phyloP scores from a whole-genome alignment of 2,329 filamentous ascomycete species.

The Alternaria panax region DNA sequence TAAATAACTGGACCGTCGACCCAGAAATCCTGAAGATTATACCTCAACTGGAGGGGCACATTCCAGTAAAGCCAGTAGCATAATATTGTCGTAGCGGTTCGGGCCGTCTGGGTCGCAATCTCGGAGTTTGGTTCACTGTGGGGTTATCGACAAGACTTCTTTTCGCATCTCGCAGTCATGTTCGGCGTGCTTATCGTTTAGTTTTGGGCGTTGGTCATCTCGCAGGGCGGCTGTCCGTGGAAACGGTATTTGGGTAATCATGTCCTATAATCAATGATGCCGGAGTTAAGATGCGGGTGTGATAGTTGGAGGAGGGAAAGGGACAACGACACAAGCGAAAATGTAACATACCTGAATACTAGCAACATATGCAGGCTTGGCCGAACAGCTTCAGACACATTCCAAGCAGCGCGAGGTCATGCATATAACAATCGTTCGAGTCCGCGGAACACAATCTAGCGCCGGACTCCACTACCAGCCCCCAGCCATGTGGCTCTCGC shows the following conservation, averaged over 20 bases:
- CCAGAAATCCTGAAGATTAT: constrained; percentile 44
- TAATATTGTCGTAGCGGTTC: neutral
- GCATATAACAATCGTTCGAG: constrained; percentile 11
- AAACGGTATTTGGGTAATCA: constrained; percentile 2
- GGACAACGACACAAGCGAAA: constrained; percentile 3
- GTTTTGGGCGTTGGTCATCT: constrained; percentile 2
- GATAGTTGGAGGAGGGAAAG: neutral
- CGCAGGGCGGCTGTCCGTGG: constrained; percentile 3
- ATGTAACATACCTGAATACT: constrained; percentile 2
- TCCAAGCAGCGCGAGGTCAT: constrained; percentile 5
- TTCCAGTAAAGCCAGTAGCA: constrained; percentile 32
- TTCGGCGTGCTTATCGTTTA: constrained; percentile 1
- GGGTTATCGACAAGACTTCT: neutral
- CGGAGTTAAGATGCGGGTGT: neutral
- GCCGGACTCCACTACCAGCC: constrained; percentile 10
- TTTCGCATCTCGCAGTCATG: neutral
- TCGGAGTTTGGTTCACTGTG: constrained; percentile 10
- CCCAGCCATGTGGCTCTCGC: constrained; percentile 17
- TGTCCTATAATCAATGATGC: constrained; percentile 6
- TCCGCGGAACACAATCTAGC: constrained; percentile 16
- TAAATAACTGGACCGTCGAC: constrained; percentile 46
- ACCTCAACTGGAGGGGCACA: constrained; percentile 43
- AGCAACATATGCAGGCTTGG: neutral
- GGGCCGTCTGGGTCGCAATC: constrained; percentile 2
- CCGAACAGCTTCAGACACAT: neutral